These are phyloP conservation scores for Solanum aculeatissimum DNA, from an alignment of 305 asterid genomes.

Conservation along the genomic window DNA sequence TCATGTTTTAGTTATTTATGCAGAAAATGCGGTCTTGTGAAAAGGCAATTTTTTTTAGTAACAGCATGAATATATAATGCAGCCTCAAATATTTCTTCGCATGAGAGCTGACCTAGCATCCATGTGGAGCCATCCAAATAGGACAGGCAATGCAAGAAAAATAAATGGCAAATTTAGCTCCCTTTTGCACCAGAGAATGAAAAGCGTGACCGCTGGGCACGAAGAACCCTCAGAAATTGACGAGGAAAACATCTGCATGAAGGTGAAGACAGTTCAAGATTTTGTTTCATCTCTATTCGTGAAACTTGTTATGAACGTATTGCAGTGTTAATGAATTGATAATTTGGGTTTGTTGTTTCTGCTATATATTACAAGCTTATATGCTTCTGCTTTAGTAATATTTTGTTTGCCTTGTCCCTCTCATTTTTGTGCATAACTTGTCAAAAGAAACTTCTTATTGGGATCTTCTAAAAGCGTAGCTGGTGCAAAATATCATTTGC, in stretches of 20 bases:
- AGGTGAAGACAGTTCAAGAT: slow-evolving; percentile 26
- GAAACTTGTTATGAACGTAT: neutral
- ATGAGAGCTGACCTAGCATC: slow-evolving; percentile 86
- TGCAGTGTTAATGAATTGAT: neutral
- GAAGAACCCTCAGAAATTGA: slow-evolving; percentile 40
- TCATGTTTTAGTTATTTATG: slow-evolving; percentile 7
- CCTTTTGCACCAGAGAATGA: slow-evolving; percentile 12
- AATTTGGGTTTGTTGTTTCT: neutral
- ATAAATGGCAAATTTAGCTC: slow-evolving; percentile 34
- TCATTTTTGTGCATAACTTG: neutral
- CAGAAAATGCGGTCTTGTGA: neutral
- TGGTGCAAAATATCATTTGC: neutral
- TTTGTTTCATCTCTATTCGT: neutral
- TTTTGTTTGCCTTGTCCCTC: neutral
- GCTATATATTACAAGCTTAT: neutral
- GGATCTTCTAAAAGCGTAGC: neutral
- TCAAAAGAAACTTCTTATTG: neutral
- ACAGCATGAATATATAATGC: slow-evolving; percentile 18
- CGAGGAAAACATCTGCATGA: slow-evolving; percentile 57
- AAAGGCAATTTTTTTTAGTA: neutral
- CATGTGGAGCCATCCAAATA: slow-evolving; percentile 66
- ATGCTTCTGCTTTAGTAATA: neutral
- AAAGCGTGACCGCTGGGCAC: slow-evolving; percentile 16
- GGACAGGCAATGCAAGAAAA: slow-evolving; percentile 49
- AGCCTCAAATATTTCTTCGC: slow-evolving; percentile 76